phyloP scores from a whole-genome alignment of 805 yeast species.

The Wickerhamomyces bovis region DNA sequence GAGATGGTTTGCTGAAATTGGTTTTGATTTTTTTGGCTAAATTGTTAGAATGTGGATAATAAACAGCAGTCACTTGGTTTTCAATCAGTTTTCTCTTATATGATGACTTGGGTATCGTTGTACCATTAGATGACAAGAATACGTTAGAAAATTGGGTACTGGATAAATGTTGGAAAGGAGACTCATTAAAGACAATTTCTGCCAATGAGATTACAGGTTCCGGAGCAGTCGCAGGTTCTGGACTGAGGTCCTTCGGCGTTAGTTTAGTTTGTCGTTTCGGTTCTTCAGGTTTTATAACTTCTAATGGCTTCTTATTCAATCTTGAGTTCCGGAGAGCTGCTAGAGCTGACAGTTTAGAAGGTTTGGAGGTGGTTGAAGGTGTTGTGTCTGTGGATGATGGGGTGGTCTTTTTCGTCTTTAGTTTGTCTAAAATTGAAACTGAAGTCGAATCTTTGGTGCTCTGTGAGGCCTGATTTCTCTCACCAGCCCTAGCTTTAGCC shows the following conservation, averaged over 20 bases:
- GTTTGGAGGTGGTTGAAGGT: neutral
- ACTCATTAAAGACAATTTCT: constrained; percentile 1
- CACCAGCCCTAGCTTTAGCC: constrained; percentile 20
- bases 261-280: neutral
- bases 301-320: neutral
- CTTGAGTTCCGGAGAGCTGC: constrained; percentile 1
- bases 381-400: neutral
- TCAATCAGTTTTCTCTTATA: constrained; percentile 22
- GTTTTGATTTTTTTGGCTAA: constrained; percentile 34
- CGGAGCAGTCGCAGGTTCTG: neutral
- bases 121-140: neutral
- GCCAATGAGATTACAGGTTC: neutral
- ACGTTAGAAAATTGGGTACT: neutral
- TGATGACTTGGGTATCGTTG: neutral
- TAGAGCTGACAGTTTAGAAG: neutral
- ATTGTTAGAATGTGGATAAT: constrained; percentile 32
- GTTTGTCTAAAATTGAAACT: constrained; percentile 18
- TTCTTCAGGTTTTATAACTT: neutral
- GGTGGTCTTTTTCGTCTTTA: constrained; percentile 5
- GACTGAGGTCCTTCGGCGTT: neutral
- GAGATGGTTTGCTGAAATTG: constrained; percentile 67
- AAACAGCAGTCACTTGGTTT: constrained; percentile 25
- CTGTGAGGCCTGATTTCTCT: constrained; percentile 2
- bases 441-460: constrained; percentile 6
- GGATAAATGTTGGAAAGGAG: constrained; percentile 1